phyloP scores from a whole-genome alignment of 257 asterid genomes.

The Linderniella brevidens region DNA sequence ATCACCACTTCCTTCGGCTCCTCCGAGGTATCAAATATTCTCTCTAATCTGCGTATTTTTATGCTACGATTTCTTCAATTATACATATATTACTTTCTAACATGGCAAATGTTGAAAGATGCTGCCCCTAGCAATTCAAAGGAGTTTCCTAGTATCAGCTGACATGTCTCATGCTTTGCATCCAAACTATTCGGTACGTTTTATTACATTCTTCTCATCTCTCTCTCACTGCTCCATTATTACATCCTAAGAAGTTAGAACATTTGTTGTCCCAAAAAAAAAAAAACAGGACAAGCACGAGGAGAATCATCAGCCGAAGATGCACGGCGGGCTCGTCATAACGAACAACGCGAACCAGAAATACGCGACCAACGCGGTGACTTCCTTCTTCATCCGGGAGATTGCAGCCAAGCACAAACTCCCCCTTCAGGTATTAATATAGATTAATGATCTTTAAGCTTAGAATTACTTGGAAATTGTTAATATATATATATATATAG shows the following conservation, averaged over 20 bases:
- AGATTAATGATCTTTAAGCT: background rate
- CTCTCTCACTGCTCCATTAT: too few relatives aligned
- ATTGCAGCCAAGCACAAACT: constrained; percentile 65
- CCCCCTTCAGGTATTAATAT: constrained; percentile 51
- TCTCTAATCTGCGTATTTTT: too few relatives aligned
- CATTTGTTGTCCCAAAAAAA: background rate
- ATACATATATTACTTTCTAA: too few relatives aligned
- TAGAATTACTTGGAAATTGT: background rate
- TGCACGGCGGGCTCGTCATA: constrained; percentile 91
- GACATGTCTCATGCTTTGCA: constrained; percentile 99
- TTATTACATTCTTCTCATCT: too few relatives aligned
- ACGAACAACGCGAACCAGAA: constrained; percentile 90
- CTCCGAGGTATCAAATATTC: constrained; percentile 31
- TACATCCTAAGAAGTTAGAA: too few relatives aligned
- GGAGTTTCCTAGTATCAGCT: constrained; percentile 86
- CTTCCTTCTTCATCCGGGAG: constrained; percentile 71
- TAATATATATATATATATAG: too few relatives aligned
- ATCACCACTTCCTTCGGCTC: constrained; percentile 65
- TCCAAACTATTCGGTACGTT: constrained; percentile 71
- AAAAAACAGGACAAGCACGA: constrained; percentile 93
- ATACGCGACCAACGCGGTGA: constrained; percentile 86
- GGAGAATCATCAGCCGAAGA: constrained; percentile 87
- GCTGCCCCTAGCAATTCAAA: constrained; percentile 65
- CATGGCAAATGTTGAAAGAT: constrained; percentile 30
- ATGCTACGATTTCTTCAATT: too few relatives aligned